Percentiles rank a stretch among this genome's conserved stretches.
Evolutionary conservation across 345 rosid genomes (phyloP).

Genomic region (Pugionium dolabratum): DNA sequence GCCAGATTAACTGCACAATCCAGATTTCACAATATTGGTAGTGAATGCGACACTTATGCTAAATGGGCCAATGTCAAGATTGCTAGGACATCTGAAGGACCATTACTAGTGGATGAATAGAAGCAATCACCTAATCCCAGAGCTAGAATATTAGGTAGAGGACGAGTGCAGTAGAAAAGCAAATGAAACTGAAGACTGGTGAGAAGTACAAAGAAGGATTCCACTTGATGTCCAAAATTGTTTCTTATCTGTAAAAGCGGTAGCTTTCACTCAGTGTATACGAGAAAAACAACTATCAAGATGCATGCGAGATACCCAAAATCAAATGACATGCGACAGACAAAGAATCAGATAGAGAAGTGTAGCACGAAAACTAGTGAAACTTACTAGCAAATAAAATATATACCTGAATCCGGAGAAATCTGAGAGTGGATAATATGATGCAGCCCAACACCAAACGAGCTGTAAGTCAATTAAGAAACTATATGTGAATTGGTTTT

Average conservation of each 20-base stretch:
- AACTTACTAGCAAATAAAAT: conserved; percentile 14
- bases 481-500: conserved; percentile 12
- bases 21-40: conserved; percentile 34
- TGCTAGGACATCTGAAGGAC: conserved; percentile 9
- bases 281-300: conserved; percentile 10
- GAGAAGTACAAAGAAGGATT: conserved; percentile 83
- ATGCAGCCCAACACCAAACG: conserved; percentile 84
- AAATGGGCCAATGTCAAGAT: conserved; percentile 17
- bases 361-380: conserved; percentile 7
- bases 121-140: conserved; percentile 73
- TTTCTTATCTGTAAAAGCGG: conserved; percentile 57
- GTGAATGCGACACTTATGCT: conserved; percentile 4
- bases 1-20: conserved; percentile 75
- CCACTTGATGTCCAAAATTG: conserved; percentile 90
- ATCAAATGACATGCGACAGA: neutral
- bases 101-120: conserved; percentile 12
- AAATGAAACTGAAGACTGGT: conserved; percentile 87
- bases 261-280: neutral
- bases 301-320: conserved; percentile 15
- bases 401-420: conserved; percentile 83
- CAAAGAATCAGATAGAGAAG: conserved; percentile 34
- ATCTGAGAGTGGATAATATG: conserved; percentile 65
- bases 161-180: conserved; percentile 89
- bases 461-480: conserved; percentile 49
- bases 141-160: conserved; percentile 89